phyloP scores from a whole-genome alignment of 495 filamentous ascomycete genomes.

The Penicillium parvum region DNA sequence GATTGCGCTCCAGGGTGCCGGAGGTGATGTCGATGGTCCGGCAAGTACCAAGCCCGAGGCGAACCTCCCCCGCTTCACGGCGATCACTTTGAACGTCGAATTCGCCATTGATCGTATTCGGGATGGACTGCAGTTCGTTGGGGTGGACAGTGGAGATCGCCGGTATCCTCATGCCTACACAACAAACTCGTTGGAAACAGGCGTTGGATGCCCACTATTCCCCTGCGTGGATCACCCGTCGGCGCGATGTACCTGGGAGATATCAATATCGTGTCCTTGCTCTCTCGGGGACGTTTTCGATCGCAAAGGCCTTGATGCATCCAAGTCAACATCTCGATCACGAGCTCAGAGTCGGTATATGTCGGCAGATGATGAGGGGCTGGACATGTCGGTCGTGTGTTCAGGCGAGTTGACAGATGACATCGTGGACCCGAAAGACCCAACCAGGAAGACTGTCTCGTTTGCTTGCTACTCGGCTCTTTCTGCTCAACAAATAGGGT shows the following conservation, averaged over 20 bases:
- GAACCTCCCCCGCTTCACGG: slow-evolving; percentile 48
- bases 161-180: slow-evolving; percentile 92
- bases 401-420: slow-evolving; percentile 86
- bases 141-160: slow-evolving; percentile 67
- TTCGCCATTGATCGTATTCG: slow-evolving; percentile 68
- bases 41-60: slow-evolving; percentile 33
- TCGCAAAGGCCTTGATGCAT: slow-evolving; percentile 29
- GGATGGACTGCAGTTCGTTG: slow-evolving; percentile 89
- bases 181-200: slow-evolving; percentile 68
- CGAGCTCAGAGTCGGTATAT: slow-evolving; percentile 23
- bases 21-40: slow-evolving; percentile 37
- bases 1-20: slow-evolving; percentile 36
- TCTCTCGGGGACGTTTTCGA: slow-evolving; percentile 80
- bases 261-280: slow-evolving; percentile 78
- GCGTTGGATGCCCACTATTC: slow-evolving; percentile 80
- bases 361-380: slow-evolving; percentile 72
- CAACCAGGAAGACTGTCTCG: slow-evolving; percentile 74
- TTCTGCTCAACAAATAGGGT: slow-evolving; percentile 81
- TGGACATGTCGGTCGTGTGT: slow-evolving; percentile 86
- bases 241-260: slow-evolving; percentile 77
- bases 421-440: slow-evolving; percentile 65
- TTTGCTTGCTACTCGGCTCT: slow-evolving; percentile 69
- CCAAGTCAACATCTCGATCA: slow-evolving; percentile 14
- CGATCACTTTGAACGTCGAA: slow-evolving; percentile 61
- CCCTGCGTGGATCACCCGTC: slow-evolving; percentile 84